These are phyloP conservation scores for Colletotrichum sansevieriae DNA, from an alignment of 2,329 filamentous ascomycete genomes.

Conservation along the genomic window DNA sequence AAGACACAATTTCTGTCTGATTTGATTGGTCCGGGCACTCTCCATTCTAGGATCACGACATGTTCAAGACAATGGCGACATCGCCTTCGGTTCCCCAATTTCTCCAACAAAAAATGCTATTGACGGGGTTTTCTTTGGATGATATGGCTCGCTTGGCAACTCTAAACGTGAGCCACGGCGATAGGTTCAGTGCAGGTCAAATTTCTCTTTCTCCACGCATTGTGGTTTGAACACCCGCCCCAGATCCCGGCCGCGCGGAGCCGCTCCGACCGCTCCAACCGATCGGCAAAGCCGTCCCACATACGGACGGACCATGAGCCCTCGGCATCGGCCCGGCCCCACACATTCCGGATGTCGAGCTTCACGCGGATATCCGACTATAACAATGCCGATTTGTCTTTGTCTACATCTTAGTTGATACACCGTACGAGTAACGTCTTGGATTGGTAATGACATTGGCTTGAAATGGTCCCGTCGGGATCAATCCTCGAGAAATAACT, in stretches of 20 bases:
- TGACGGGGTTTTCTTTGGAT: background rate
- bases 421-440: no score
- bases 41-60: constrained; percentile 27
- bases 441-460: no score
- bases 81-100: constrained; percentile 7
- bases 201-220: constrained; percentile 27
- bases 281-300: no score
- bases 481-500: no score
- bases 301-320: background rate
- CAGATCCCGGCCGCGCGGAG: no score
- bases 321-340: background rate
- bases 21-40: constrained; percentile 18
- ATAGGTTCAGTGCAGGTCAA: background rate
- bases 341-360: background rate
- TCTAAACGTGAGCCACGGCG: constrained; percentile 11
- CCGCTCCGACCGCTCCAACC: background rate
- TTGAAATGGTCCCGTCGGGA: no score
- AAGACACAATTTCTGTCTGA: background rate
- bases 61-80: constrained; percentile 38
- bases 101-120: constrained; percentile 17
- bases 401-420: no score
- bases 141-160: constrained; percentile 7
- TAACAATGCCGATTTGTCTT: no score
- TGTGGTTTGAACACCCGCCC: background rate
- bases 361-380: no score